Conservation (phyloP, 2,329 filamentous ascomycete genomes). For the Stachybotrys echinatus region DNA sequence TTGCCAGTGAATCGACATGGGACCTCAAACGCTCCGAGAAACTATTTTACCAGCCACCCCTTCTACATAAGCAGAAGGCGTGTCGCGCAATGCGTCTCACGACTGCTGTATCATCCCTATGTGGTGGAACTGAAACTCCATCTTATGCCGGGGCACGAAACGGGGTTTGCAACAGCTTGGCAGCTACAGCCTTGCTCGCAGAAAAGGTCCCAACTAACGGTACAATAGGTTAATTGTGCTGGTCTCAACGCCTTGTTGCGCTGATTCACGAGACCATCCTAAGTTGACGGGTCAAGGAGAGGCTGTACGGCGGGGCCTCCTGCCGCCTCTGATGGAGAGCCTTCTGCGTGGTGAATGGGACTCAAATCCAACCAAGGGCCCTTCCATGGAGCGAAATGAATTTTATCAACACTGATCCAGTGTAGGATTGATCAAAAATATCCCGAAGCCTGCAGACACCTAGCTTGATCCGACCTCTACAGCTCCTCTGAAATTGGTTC, state of each 20-base stretch:
- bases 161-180: neutral
- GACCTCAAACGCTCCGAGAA: neutral
- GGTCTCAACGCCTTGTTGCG: neutral
- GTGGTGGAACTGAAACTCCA: neutral
- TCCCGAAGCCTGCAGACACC: neutral
- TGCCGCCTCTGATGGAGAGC: too few species aligned
- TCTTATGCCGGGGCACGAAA: neutral
- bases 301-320: neutral
- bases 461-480: slow-evolving; percentile 11
- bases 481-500: slow-evolving; percentile 20
- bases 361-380: neutral
- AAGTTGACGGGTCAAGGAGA: neutral
- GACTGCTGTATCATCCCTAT: neutral
- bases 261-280: neutral
- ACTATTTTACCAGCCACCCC: neutral
- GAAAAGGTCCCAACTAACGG: too few species aligned
- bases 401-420: too few species aligned
- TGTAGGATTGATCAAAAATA: too few species aligned
- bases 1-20: neutral
- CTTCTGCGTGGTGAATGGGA: neutral
- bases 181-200: neutral
- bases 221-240: neutral
- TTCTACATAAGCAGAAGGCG: neutral
- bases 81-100: neutral
- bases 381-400: too few species aligned